Evolutionary conservation across 345 rosid species (phyloP).

Genomic region (Carallia brachiata): DNA sequence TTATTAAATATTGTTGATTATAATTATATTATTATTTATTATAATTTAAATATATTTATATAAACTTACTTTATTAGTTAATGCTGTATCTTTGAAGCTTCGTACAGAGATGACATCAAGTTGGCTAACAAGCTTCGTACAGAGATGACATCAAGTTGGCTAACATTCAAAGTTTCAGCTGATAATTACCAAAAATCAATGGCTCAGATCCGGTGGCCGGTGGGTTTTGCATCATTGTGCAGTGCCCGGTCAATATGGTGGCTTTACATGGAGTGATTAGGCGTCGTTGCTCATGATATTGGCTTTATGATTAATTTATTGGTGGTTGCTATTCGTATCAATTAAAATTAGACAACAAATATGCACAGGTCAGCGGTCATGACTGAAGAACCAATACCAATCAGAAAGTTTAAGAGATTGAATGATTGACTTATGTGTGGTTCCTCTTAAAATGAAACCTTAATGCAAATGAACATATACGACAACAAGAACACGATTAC

Average conservation of each 20-base stretch:
- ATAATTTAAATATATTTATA: too few relatives aligned
- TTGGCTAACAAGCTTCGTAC: slow-evolving; percentile 41
- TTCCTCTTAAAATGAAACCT: too few relatives aligned
- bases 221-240: slow-evolving; percentile 21
- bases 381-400: too few relatives aligned
- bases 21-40: too few relatives aligned
- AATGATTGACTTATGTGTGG: too few relatives aligned
- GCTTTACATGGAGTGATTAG: slow-evolving; percentile 22
- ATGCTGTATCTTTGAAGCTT: too few relatives aligned
- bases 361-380: neutral
- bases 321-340: neutral
- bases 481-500: too few relatives aligned
- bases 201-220: slow-evolving; percentile 21
- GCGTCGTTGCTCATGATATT: slow-evolving; percentile 14
- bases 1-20: too few relatives aligned
- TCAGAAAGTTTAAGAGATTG: too few relatives aligned
- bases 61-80: too few relatives aligned
- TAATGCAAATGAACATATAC: too few relatives aligned
- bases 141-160: slow-evolving; percentile 18
- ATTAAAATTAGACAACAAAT: neutral
- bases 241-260: slow-evolving; percentile 42
- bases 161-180: slow-evolving; percentile 25
- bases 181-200: neutral
- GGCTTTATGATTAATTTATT: neutral
- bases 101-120: too few relatives aligned